Evolutionary conservation across 352 stramenopile species (phyloP).

Genomic region (Sclerospora graminicola): DNA sequence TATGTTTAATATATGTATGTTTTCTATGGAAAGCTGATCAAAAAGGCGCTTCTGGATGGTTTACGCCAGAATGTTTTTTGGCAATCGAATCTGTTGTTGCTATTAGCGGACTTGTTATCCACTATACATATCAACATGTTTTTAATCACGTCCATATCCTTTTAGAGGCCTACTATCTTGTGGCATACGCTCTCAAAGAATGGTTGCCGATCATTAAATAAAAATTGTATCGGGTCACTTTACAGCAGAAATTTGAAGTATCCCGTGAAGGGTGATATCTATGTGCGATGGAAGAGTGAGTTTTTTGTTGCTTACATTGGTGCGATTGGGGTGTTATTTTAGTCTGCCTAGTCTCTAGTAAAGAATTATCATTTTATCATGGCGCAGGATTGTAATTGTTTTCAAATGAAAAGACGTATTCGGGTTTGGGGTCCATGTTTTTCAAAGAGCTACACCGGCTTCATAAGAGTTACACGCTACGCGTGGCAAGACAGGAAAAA

Average conservation of each 20-base stretch:
- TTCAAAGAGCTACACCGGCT: slow-evolving; percentile 75
- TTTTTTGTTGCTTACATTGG: slow-evolving; percentile 6
- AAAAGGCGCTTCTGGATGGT: too few species aligned
- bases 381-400: slow-evolving; percentile 72
- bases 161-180: slow-evolving; percentile 77
- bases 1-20: too few species aligned
- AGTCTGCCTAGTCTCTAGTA: slow-evolving; percentile 78
- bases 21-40: too few species aligned
- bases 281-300: not conserved
- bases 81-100: too few species aligned
- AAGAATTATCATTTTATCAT: slow-evolving; percentile 76
- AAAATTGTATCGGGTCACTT: slow-evolving; percentile 67
- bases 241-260: slow-evolving; percentile 74
- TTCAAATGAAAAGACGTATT: slow-evolving; percentile 58
- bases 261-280: slow-evolving; percentile 55
- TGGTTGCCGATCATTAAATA: slow-evolving; percentile 83
- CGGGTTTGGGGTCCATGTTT: slow-evolving; percentile 79
- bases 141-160: slow-evolving; percentile 68
- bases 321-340: slow-evolving; percentile 5
- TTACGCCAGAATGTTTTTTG: too few species aligned
- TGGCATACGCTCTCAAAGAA: slow-evolving; percentile 77
- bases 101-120: slow-evolving; percentile 64
- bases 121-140: slow-evolving; percentile 52
- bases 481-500: slow-evolving; percentile 43
- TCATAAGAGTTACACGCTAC: slow-evolving; percentile 49